phyloP scores from a whole-genome alignment of 768 basidiomycete genomes.

The Hortiboletus flavorubellus region DNA sequence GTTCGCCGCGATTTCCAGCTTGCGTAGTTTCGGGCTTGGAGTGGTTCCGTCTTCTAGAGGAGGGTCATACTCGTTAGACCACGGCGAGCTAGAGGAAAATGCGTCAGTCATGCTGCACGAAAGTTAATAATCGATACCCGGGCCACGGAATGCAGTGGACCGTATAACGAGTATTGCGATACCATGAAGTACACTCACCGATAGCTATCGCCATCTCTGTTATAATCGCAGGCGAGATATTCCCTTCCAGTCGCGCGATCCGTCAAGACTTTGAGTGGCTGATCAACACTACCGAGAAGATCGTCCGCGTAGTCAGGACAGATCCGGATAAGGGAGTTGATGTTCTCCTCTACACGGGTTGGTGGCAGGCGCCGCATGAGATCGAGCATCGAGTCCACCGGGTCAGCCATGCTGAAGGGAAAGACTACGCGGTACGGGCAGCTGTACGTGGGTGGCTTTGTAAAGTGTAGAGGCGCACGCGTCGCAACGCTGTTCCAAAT shows the following conservation, averaged over 20 bases:
- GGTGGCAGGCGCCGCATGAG: constrained; percentile 96
- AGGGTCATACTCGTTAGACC: constrained; percentile 96
- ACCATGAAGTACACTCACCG: constrained; percentile 39
- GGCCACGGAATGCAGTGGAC: background rate
- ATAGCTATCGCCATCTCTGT: constrained; percentile 88
- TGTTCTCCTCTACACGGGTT: constrained; percentile 81
- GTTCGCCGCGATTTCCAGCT: constrained; percentile 90
- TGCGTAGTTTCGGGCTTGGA: constrained; percentile 80
- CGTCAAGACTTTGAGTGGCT: constrained; percentile 78
- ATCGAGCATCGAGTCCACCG: constrained; percentile 92
- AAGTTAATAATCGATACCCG: background rate
- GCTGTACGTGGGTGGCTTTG: background rate
- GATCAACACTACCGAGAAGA: constrained; percentile 91
- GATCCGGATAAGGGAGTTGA: constrained; percentile 73
- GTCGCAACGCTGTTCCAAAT: constrained; percentile 1
- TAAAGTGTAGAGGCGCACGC: background rate
- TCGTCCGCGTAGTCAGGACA: constrained; percentile 95
- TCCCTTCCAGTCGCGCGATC: constrained; percentile 83
- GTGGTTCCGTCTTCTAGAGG: constrained; percentile 85
- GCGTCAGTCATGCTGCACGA: constrained; percentile 11
- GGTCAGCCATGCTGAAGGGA: constrained; percentile 55
- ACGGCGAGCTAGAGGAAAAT: constrained; percentile 72
- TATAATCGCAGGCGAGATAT: constrained; percentile 93
- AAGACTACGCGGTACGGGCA: background rate
- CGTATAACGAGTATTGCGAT: background rate